phyloP scores from a whole-genome alignment of 2,329 filamentous ascomycete species.

The Colletotrichum echinochloae region DNA sequence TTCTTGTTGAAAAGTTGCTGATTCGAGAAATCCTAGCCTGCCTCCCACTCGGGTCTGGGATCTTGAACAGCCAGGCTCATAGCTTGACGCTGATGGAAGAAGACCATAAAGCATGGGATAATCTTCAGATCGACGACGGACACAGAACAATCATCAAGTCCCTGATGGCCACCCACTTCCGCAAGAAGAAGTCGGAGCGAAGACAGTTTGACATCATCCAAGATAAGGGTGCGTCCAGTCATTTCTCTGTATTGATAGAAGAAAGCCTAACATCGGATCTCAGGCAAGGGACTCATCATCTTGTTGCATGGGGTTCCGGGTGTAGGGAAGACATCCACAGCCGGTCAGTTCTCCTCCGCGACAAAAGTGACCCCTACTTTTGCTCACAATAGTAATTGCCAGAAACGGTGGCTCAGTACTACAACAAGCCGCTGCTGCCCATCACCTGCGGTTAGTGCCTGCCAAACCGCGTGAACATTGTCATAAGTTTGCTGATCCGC shows the following conservation, averaged over 20 bases:
- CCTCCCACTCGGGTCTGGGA: not conserved
- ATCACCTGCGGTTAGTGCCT: conserved; percentile 63
- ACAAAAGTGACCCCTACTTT: not conserved
- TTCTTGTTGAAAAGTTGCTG: not conserved
- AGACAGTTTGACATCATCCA: conserved; percentile 54
- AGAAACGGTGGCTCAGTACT: conserved; percentile 24
- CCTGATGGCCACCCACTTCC: conserved; percentile 50
- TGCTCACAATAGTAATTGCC: not conserved
- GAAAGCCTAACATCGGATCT: not conserved
- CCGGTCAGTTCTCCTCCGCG: conserved; percentile 37
- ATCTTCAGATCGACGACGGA: not conserved
- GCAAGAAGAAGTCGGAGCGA: conserved; percentile 53
- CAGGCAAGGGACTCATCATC: conserved; percentile 53
- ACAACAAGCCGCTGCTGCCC: conserved; percentile 48
- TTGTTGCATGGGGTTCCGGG: conserved; percentile 61
- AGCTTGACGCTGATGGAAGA: not conserved
- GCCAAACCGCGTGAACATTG: conserved; percentile 49
- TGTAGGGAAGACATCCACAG: conserved; percentile 62
- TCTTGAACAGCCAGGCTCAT: not conserved
- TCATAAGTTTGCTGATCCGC: conserved; percentile 58
- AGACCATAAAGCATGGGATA: not conserved
- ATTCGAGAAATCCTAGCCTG: not conserved
- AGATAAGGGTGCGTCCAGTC: conserved; percentile 52
- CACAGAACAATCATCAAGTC: conserved; percentile 21
- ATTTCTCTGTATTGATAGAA: not conserved